Percentiles rank a stretch among this genome's conserved stretches.
phyloP scores from a whole-genome alignment of 1,284 basidiomycete genomes.

The Moesziomyces globuligerus region DNA sequence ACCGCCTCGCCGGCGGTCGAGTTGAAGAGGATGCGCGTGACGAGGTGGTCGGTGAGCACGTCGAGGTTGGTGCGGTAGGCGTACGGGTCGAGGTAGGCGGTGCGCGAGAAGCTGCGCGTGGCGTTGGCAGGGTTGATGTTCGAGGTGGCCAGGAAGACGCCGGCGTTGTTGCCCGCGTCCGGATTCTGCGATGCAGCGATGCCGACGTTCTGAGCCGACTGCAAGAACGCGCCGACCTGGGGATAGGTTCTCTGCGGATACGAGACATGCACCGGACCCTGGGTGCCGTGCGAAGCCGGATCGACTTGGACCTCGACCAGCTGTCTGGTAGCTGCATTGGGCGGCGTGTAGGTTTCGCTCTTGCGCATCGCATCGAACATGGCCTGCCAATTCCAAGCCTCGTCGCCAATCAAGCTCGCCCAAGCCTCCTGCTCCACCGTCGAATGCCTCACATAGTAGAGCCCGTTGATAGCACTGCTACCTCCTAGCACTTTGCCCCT shows the following conservation, averaged over 20 bases:
- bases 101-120: constrained; percentile 76
- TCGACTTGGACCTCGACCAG: constrained; percentile 56
- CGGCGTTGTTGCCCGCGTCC: constrained; percentile 71
- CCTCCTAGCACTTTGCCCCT: constrained; percentile 58
- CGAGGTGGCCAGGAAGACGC: constrained; percentile 74
- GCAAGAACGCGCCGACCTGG: constrained; percentile 48
- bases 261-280: constrained; percentile 70
- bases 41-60: constrained; percentile 73
- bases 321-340: constrained; percentile 52
- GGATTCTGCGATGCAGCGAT: constrained; percentile 70
- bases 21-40: constrained; percentile 75
- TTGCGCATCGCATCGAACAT: constrained; percentile 69
- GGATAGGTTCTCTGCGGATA: constrained; percentile 50
- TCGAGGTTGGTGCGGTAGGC: constrained; percentile 74
- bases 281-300: constrained; percentile 69
- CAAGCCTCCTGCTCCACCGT: constrained; percentile 50
- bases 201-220: constrained; percentile 65
- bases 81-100: constrained; percentile 77
- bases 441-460: constrained; percentile 56
- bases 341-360: constrained; percentile 70
- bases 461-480: constrained; percentile 57
- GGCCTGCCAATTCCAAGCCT: constrained; percentile 50
- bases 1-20: constrained; percentile 68
- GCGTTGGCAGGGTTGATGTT: constrained; percentile 75
- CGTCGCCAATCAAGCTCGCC: constrained; percentile 36